Evolutionary conservation across 208 protist species (phyloP), one percentile per base, ranked within the genome.

Genomic region (Trypanosoma platydactyli): DNA sequence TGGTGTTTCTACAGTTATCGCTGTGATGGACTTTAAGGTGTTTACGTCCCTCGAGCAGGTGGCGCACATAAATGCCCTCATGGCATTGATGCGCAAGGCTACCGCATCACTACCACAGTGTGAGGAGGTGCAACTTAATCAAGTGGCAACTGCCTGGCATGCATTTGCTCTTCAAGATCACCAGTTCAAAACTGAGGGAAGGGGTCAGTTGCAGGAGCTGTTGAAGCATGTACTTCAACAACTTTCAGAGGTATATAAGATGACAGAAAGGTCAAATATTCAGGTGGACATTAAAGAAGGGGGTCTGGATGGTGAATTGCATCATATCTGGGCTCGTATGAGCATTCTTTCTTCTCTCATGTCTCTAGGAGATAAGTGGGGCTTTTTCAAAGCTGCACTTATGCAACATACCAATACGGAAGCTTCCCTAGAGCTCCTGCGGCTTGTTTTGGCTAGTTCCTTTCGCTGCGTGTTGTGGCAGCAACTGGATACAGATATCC

Each of bases 161-260:
- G 66, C 80, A 1, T 63, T 96, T 29, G 69, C 70, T 42, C 73
- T 75, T 64, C 76, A 79, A 30, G 81, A 84, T 48, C 80, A 89
- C 62, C 79, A 83, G 0, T 54, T 92, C 18, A 80, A 74, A 27
- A 81, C n/a, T 38, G 80, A 84, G 49, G 87, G 84, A 0, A 53
- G 84, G 56, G 83, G 73, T 20, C 83, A 96, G 50, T 50, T 96
- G 58, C 73, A 86, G 60, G 83, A 91, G 67, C 50, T 92, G 12
- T 63, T 77, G n/a, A 82, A 80, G 53, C 71, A 71, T 25, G 72
- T 88, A 0, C 5, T 87, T 13, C 61, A 71, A 45, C 86, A 92
- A 54, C 62, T 91, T 22, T 40, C 54, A 5, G 58, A 58, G 0
- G 44, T 62, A 40, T 29, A 59, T 16, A 70, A 65, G 42, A 27